phyloP scores from a whole-genome alignment of 2,329 filamentous ascomycete genomes.

The Colletotrichum truncatum region DNA sequence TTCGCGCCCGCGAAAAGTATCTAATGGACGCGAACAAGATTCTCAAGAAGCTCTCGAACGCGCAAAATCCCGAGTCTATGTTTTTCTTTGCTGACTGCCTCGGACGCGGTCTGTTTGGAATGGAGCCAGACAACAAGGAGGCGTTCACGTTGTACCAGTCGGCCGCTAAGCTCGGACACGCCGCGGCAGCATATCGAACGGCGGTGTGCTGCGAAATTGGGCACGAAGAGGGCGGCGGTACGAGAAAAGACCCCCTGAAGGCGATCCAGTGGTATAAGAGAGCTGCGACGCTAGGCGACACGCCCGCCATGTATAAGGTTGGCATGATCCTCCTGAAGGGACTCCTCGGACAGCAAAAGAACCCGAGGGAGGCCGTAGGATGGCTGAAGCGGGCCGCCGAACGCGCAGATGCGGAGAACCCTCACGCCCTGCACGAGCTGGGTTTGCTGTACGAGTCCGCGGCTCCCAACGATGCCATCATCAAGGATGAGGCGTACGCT shows the following conservation, averaged over 20 bases:
- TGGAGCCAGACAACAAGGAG: conserved; percentile 87
- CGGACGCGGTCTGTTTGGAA: conserved; percentile 81
- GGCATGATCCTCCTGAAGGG: conserved; percentile 96
- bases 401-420: conserved; percentile 86
- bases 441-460: conserved; percentile 73
- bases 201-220: conserved; percentile 98
- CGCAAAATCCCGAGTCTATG: conserved; percentile 85
- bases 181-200: conserved; percentile 89
- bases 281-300: conserved; percentile 88
- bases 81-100: conserved; percentile 93
- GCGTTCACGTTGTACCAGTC: conserved; percentile 94
- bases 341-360: conserved; percentile 84
- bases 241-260: conserved; percentile 88
- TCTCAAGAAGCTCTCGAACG: conserved; percentile 83
- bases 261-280: conserved; percentile 99
- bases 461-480: conserved; percentile 74
- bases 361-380: conserved; percentile 84
- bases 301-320: conserved; percentile 97
- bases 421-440: conserved; percentile 93
- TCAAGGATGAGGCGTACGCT: conserved; percentile 85
- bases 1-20: conserved; percentile 84
- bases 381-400: conserved; percentile 97
- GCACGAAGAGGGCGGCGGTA: conserved; percentile 92
- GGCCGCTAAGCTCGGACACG: conserved; percentile 88
- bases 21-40: conserved; percentile 88